phyloP scores from a whole-genome alignment of 768 basidiomycete species.

The Suillus sp. region DNA sequence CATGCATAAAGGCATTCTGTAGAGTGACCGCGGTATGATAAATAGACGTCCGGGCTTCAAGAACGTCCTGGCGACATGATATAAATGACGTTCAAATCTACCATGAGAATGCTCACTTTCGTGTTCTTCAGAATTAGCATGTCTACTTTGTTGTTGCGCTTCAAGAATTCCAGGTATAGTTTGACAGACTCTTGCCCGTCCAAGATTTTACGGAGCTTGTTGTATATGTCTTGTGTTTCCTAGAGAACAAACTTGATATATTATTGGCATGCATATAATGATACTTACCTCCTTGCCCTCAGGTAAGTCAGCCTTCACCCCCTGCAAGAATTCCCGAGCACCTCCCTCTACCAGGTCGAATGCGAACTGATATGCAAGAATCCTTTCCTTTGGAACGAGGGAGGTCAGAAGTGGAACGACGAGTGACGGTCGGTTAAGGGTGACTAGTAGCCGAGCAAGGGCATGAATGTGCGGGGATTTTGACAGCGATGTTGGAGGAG shows the following conservation, averaged over 20 bases:
- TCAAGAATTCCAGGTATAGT: constrained; percentile 93
- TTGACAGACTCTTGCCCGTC: constrained; percentile 91
- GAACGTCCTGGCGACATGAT: constrained; percentile 59
- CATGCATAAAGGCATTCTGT: constrained; percentile 96
- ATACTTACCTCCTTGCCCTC: constrained; percentile 61
- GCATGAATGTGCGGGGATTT: constrained; percentile 78
- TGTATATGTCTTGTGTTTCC: constrained; percentile 64
- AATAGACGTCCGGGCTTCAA: constrained; percentile 94
- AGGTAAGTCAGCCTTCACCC: constrained; percentile 67
- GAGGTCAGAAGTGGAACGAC: constrained; percentile 74
- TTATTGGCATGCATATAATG: constrained; percentile 5
- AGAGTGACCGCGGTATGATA: constrained; percentile 96
- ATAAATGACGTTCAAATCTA: constrained; percentile 13
- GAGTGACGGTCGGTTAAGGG: constrained; percentile 79
- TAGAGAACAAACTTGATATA: constrained; percentile 30
- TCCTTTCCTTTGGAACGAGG: constrained; percentile 67
- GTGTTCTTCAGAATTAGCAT: constrained; percentile 89
- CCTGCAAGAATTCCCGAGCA: constrained; percentile 88
- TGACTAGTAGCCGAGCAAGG: constrained; percentile 87
- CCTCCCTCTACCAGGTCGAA: constrained; percentile 96
- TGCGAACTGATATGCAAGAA: constrained; percentile 91
- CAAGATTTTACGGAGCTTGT: constrained; percentile 80
- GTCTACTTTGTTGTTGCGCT: constrained; percentile 92
- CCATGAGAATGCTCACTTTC: constrained; percentile 54
- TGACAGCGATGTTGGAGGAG: constrained; percentile 66